Percentiles rank a stretch among this genome's conserved stretches.
phyloP scores from a whole-genome alignment of 371 early-diverging fungal genomes.

The Apophysomyces elegans region DNA sequence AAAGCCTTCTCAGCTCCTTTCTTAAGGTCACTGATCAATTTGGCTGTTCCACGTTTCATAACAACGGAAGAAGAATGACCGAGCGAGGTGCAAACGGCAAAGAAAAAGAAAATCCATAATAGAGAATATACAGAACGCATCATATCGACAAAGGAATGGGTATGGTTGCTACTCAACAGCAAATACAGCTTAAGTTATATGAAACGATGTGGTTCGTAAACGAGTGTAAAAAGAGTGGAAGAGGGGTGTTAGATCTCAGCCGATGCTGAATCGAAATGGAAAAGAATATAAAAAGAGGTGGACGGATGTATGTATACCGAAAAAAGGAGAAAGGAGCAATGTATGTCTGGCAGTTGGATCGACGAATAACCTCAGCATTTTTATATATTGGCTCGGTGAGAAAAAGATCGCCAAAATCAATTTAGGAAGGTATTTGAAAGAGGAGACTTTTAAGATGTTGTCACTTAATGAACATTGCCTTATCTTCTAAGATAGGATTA shows the following conservation, averaged over 20 bases:
- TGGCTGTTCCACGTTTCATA: slow-evolving; percentile 4
- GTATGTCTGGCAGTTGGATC: neutral
- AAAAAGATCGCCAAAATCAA: neutral
- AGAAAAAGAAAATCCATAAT: neutral
- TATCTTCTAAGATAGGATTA: neutral
- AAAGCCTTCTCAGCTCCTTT: neutral
- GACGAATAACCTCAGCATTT: neutral
- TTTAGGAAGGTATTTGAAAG: neutral
- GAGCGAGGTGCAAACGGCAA: neutral
- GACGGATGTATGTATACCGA: neutral
- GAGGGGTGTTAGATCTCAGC: neutral
- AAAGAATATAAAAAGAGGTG: too few species aligned
- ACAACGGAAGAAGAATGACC: neutral
- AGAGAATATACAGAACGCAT: neutral
- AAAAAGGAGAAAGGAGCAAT: slow-evolving; percentile 7
- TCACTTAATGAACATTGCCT: neutral
- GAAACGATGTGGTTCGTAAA: neutral
- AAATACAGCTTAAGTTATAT: neutral
- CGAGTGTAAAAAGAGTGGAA: neutral
- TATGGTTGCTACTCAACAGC: neutral
- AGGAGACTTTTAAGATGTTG: too few species aligned
- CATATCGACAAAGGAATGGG: slow-evolving; percentile 1
- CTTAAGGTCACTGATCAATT: neutral
- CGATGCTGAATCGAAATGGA: neutral
- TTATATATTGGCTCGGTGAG: neutral